Evolutionary conservation across 345 rosid species (phyloP), one percentile per base, ranked within the genome.

Genomic region (Rhodamnia argentea): DNA sequence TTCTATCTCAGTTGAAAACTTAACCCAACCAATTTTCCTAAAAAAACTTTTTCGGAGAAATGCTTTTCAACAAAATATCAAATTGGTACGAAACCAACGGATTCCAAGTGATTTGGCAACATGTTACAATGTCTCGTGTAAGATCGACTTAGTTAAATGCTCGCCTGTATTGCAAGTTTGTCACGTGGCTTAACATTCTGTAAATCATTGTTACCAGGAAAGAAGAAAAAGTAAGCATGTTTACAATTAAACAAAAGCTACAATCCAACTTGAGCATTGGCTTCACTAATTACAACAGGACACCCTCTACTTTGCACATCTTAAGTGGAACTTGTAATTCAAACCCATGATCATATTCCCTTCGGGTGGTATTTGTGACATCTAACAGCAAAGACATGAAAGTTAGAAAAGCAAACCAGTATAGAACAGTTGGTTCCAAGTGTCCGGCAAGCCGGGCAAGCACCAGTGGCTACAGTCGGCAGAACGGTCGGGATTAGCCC

Each of bases 381-480:
- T 32, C 47, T 32, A 32, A 70, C 78, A 4, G 44, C 44, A 4
- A 70, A 70, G 24, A 70, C 18, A 18, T 18, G 78, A 18, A 32
- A 18, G 78, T 70, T 76, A 55, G 76, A 23, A 47, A 24, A 96
- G 87, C 87, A 94, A 88, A 81, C 88, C 87, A 64, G 95, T 88
- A 70, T 93, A 95, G 84, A 97, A 89, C 44, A 96, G 86, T 82
- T 95, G 93, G 89, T 96, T 97, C 98, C 99, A 97, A 84, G 98
- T 95, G 87, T 96, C 99, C 29, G 99, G 99, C 54, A 97, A 88
- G 29, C 99, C 99, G 75, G 99, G 99, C 82, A 97, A 95, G 92
- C 99, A 96, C 99, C 99, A 97, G 87, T 96, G 99, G 93, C 99
- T 97, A 88, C 99, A 96, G 91, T 97, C 99, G 40, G 98, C 95